These are phyloP conservation scores for Rehmannia glutinosa DNA, from an alignment of 257 asterid species.

Conservation along the genomic window DNA sequence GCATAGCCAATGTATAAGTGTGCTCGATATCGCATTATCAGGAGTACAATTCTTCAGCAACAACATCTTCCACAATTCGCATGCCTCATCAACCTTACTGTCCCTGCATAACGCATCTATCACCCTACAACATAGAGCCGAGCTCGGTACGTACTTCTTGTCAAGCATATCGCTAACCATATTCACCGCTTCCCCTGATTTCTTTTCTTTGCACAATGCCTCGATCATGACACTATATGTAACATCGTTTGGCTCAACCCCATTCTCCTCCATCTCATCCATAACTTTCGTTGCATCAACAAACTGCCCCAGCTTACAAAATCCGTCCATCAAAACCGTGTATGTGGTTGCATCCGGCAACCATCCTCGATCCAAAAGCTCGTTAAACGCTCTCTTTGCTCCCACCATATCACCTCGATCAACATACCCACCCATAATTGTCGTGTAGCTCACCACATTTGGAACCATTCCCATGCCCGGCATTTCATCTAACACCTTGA, in stretches of 20 bases:
- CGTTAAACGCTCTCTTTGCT: constrained; percentile 66
- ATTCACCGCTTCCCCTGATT: constrained; percentile 72
- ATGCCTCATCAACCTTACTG: constrained; percentile 71
- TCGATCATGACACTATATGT: constrained; percentile 81
- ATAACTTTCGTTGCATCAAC: constrained; percentile 73
- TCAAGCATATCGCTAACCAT: constrained; percentile 81
- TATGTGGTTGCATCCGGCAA: constrained; percentile 83
- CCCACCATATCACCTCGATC: constrained; percentile 56
- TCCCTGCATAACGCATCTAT: constrained; percentile 71
- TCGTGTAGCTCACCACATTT: constrained; percentile 84
- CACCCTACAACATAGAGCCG: constrained; percentile 68
- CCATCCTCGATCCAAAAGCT: constrained; percentile 75
- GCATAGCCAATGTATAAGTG: constrained; percentile 83
- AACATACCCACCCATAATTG: constrained; percentile 67
- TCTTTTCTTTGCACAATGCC: constrained; percentile 74
- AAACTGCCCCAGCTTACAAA: constrained; percentile 59
- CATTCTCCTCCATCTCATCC: constrained; percentile 92
- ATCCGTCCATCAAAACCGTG: constrained; percentile 89
- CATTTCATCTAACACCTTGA: constrained; percentile 76
- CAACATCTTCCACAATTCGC: constrained; percentile 64
- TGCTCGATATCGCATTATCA: constrained; percentile 60
- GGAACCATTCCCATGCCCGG: constrained; percentile 88
- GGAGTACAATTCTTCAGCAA: constrained; percentile 77
- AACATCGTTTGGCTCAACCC: constrained; percentile 79
- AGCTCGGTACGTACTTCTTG: constrained; percentile 60